A percentile compares a stretch with the other conserved stretches of the same genome.
phyloP scores from a whole-genome alignment of 345 rosid genomes.

The Schrenkiella parvula region DNA sequence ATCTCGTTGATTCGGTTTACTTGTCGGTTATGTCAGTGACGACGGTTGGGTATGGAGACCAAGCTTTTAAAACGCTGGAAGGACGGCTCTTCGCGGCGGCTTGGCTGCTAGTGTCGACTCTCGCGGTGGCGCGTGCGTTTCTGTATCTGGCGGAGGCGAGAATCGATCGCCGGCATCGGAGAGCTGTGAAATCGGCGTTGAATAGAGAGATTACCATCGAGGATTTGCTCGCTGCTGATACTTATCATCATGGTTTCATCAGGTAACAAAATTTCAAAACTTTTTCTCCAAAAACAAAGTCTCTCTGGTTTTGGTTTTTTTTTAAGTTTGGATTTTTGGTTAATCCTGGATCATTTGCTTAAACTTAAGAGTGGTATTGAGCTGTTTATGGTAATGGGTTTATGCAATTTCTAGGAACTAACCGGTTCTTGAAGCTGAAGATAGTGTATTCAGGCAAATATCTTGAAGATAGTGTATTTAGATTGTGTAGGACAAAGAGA shows the following conservation, averaged over 20 bases:
- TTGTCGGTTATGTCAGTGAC: constrained; percentile 82
- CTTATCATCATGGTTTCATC: constrained; percentile 65
- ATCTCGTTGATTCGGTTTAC: constrained; percentile 59
- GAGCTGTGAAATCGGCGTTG: constrained; percentile 57
- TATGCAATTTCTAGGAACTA: neutral
- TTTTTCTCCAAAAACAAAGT: too few species aligned
- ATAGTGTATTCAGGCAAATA: neutral
- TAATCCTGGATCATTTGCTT: neutral
- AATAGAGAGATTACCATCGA: constrained; percentile 58
- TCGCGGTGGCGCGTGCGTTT: constrained; percentile 76
- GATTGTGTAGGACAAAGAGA: constrained; percentile 2
- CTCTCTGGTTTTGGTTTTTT: neutral
- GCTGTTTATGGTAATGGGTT: neutral
- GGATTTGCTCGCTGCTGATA: constrained; percentile 64
- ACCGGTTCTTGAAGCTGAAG: neutral
- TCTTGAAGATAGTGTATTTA: neutral
- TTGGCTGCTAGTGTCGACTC: constrained; percentile 68
- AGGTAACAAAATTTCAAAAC: constrained; percentile 38
- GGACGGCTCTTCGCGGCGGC: constrained; percentile 67
- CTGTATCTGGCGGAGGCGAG: constrained; percentile 67
- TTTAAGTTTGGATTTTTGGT: neutral
- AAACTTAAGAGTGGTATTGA: neutral
- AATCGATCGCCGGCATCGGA: constrained; percentile 59
- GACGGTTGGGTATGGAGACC: constrained; percentile 70
- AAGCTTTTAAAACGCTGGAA: constrained; percentile 53